A percentile compares a stretch with the other conserved stretches of the same genome.
Conservation (phyloP, 257 asterid genomes). For the Forsythia suspensa region DNA sequence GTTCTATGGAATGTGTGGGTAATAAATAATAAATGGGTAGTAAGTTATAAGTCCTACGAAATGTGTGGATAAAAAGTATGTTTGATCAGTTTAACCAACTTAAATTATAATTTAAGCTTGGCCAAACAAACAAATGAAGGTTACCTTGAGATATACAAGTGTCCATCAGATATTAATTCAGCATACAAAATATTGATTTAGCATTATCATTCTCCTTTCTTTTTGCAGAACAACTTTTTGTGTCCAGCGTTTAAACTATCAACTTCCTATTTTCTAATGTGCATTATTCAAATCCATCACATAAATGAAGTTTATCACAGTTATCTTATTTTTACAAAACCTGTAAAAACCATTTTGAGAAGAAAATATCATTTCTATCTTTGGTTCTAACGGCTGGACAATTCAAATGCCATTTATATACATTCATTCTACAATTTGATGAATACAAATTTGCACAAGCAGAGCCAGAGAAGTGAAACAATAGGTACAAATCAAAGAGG, state of each 20-base stretch:
- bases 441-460: neutral
- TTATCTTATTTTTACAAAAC: neutral
- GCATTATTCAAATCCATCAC: neutral
- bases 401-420: neutral
- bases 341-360: neutral
- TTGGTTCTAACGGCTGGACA: neutral
- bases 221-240: neutral
- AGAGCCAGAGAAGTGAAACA: neutral
- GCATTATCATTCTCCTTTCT: neutral
- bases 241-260: neutral
- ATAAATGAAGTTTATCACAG: neutral
- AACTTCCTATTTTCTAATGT: neutral
- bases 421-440: neutral
- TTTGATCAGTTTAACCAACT: too few species aligned
- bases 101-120: too few species aligned
- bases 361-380: neutral
- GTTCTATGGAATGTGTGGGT: too few species aligned
- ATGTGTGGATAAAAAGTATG: too few species aligned
- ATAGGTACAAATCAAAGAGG: neutral
- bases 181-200: neutral
- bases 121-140: neutral
- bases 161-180: neutral
- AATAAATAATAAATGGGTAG: too few species aligned
- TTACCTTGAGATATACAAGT: neutral
- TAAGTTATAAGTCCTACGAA: too few species aligned